Base-by-base conservation (phyloP, 768 basidiomycete species). In the Lactifluus rugatus region DNA sequence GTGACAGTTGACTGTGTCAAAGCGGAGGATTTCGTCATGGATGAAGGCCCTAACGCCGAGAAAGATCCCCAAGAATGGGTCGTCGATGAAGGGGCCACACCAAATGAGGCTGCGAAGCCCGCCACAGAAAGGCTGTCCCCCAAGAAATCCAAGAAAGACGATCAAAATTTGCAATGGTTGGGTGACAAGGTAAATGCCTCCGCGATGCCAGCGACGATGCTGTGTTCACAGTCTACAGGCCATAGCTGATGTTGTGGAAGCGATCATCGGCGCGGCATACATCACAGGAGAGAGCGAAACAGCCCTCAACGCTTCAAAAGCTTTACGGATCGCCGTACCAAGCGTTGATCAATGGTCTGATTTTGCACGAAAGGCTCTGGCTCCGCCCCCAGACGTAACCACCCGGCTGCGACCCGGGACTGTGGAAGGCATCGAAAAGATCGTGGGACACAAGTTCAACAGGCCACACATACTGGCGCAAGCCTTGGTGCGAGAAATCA, bases 181-280 rank as follows among this genome's bases (percentile, higher is more conserved):
- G 89, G 86, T 46, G 87, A 91, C 72, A 92, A 92, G 82, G 89
- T 87, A 61, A 61, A 39, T 37, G 42, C n/a, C 26, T 36, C 16
- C 36, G 51, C 41, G 32, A 48, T 57, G 49, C 44, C 54, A 47
- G 50, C 44, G 52, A 25, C 41, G 37, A 23, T 31, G 41, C 16
- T 19, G 45, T 46, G n/a, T 41, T 54, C 34, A 60, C 25, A 2
- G 23, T 19, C 26, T 32, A 26, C 31, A 92, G 90, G 81, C 83
- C 21, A 75, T 91, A 28, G 90, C 91, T 49, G 91, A 93, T 70
- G 87, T 91, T 44, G 80, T 81, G 9, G 91, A 93, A 70, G 88
- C 91, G 3, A 81, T 93, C 58, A 82, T 92, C 26, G 91, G 85
- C 34, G 90, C 89, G 17, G 88, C 86, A 5, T 91, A 84, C 67